phyloP scores from a whole-genome alignment of 2,329 filamentous ascomycete species.

The Camptophora hylomeconis region DNA sequence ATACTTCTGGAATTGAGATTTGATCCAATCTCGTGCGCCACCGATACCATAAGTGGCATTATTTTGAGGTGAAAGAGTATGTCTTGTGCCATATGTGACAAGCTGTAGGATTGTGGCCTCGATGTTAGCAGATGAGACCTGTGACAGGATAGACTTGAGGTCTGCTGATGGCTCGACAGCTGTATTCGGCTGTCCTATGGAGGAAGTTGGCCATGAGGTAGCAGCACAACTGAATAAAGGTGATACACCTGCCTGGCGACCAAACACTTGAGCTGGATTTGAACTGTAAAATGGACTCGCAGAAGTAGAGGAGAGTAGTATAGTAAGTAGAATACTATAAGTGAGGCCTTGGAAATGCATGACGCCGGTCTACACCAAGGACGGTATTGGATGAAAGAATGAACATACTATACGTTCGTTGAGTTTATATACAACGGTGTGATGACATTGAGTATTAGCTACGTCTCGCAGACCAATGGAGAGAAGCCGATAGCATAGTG shows the following conservation, averaged over 20 bases:
- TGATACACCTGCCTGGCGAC: slow-evolving; percentile 1
- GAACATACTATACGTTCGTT: too few relatives aligned
- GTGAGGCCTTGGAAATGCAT: too few relatives aligned
- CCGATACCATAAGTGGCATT: slow-evolving; percentile 38
- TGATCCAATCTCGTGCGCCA: slow-evolving; percentile 45
- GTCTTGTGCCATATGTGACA: slow-evolving; percentile 43
- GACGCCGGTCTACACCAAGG: too few relatives aligned
- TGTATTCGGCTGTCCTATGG: slow-evolving; percentile 24
- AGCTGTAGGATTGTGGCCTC: slow-evolving; percentile 40
- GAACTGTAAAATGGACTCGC: background rate
- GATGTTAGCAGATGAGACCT: slow-evolving; percentile 32
- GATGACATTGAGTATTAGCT: too few relatives aligned
- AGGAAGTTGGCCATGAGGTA: slow-evolving; percentile 29
- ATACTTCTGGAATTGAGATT: slow-evolving; percentile 35
- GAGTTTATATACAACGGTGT: too few relatives aligned
- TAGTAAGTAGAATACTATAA: too few relatives aligned
- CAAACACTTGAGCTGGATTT: slow-evolving; percentile 2
- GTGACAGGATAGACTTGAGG: slow-evolving; percentile 26
- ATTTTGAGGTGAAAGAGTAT: slow-evolving; percentile 42
- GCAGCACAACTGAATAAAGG: slow-evolving; percentile 7
- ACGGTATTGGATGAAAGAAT: too few relatives aligned
- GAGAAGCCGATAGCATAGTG: too few relatives aligned
- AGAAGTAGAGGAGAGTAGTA: too few relatives aligned
- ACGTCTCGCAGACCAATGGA: too few relatives aligned
- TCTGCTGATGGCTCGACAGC: slow-evolving; percentile 30